A percentile compares a stretch with the other conserved stretches of the same genome.
Conservation (phyloP, 176 grass and related monocot species). For the Aegilops speltoides region DNA sequence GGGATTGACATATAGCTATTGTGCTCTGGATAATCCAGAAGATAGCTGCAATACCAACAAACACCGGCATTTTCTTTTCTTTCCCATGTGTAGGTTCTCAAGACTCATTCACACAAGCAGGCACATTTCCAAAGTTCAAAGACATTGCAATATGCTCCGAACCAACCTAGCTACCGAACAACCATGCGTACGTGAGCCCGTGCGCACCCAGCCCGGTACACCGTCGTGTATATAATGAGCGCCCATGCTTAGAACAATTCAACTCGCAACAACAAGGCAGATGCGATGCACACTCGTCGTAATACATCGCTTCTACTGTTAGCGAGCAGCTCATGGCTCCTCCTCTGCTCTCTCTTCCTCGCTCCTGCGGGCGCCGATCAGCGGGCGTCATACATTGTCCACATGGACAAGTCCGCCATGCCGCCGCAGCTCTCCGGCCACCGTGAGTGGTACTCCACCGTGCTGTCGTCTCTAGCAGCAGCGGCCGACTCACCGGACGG, state of each 20-base stretch:
- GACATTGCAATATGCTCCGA: too few relatives aligned
- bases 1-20: too few relatives aligned
- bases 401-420: slow-evolving; percentile 60
- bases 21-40: too few relatives aligned
- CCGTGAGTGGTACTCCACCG: slow-evolving; percentile 41
- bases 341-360: background rate
- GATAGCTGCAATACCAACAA: too few relatives aligned
- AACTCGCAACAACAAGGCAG: background rate
- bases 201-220: background rate
- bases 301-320: background rate
- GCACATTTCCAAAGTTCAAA: too few relatives aligned
- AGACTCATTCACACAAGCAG: too few relatives aligned
- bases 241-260: background rate
- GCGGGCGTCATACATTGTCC: slow-evolving; percentile 35
- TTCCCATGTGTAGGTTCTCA: too few relatives aligned
- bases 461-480: background rate
- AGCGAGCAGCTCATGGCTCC: background rate
- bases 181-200: too few relatives aligned
- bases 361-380: background rate
- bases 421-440: slow-evolving; percentile 9
- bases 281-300: background rate
- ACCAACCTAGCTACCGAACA: too few relatives aligned
- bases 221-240: background rate
- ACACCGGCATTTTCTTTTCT: too few relatives aligned
- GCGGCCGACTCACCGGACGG: background rate